Evolutionary conservation across 371 early-diverging fungal species (phyloP), one percentile per base, ranked within the genome.

Genomic region (Umbelopsis sp.): DNA sequence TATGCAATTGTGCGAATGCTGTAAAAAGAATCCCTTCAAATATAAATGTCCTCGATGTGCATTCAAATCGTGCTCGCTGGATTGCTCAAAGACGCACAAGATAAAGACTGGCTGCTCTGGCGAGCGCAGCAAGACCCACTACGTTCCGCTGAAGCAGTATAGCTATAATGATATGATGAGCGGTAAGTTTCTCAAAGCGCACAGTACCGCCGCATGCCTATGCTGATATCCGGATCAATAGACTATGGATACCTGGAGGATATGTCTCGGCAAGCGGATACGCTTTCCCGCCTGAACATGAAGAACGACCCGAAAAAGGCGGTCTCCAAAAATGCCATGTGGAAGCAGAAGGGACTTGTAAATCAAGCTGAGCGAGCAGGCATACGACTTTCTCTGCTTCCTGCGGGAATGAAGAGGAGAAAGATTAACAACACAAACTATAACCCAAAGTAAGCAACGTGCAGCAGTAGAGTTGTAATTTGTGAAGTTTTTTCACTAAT

Each of bases 31-130:
- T 25, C 64, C 73, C 6, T 78, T 76, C 66, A 90, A 89, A 65
- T 92, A 92, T 79, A 89, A 83, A 65, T 92, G 93, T 68, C 93
- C 93, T 10, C 80, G 88, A 6, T 92, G 93, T 65, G 62, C 73
- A 20, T 68, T 75, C 41, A 84, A 80, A 29, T 87, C 91, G 0
- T 92, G 93, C 66, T 92, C 90, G 1, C 70, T 91, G 16, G 73
- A 66, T 4, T 92, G 93, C 71, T 87, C 90, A 12, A 85, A 86
- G 63, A 70, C 77, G 29, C 93, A 92, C 75, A 92, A 91, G 64
- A 50, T 65, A 20, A 74, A 83, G 38, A 77, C 81, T 0, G 72
- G 74, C 0, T 92, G 93, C 66, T 84, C 84, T 2, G 93, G 93
- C 24, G 77, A 82, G 57, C 78, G 93, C 45, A 86, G 88, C 68